Evolutionary conservation across 2,329 filamentous ascomycete species (phyloP).

Genomic region (Colletotrichum trifolii): DNA sequence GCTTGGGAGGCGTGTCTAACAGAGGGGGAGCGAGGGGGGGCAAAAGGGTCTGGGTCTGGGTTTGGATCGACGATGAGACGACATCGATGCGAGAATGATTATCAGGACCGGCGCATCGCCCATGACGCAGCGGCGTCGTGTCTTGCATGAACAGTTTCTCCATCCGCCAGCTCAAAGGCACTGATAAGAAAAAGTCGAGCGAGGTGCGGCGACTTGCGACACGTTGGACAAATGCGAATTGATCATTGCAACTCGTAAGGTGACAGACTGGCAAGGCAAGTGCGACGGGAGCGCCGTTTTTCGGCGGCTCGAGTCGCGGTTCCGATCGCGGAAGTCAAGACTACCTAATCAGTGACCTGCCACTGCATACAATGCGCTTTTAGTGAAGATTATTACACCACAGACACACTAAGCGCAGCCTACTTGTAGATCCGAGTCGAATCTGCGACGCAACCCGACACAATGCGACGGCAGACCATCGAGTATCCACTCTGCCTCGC

Average conservation of each 20-base stretch:
- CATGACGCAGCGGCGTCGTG: constrained; percentile 20
- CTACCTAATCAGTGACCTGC: not conserved
- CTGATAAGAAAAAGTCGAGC: constrained; percentile 23
- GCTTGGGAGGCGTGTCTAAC: no score
- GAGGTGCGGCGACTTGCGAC: constrained; percentile 10
- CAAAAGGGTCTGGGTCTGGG: constrained; percentile 5
- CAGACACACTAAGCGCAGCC: no score
- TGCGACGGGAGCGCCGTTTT: constrained; percentile 19
- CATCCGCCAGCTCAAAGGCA: constrained; percentile 12
- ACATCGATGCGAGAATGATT: constrained; percentile 11
- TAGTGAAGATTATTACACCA: no score
- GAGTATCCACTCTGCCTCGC: not conserved
- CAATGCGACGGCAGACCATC: constrained; percentile 25
- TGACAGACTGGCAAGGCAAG: not conserved
- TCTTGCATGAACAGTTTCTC: constrained; percentile 23
- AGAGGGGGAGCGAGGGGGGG: not conserved
- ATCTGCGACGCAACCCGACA: constrained; percentile 29
- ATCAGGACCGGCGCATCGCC: not conserved
- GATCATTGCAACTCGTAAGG: constrained; percentile 33
- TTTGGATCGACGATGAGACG: constrained; percentile 19
- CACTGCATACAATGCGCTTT: no score
- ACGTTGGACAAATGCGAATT: constrained; percentile 32
- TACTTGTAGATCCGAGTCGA: not conserved
- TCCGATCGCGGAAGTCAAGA: constrained; percentile 30
- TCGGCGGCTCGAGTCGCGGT: constrained; percentile 27